Evolutionary conservation across 345 rosid species (phyloP), one percentile per base, ranked within the genome.

Genomic region (Eucalyptus marginata): DNA sequence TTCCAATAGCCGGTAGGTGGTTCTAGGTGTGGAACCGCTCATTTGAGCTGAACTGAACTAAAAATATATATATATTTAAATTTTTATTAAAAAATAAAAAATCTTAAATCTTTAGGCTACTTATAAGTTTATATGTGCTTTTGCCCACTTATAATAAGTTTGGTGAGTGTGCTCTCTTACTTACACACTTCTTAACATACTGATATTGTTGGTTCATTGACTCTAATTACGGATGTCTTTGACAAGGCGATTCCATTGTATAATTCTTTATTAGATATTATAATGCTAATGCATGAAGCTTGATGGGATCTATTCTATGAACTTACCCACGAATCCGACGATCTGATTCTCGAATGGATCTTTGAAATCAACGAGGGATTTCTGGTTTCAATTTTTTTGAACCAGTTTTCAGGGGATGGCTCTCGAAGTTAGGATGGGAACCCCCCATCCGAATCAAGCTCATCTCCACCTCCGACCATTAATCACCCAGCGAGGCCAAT

Each of bases 211-310:
- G 3, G 13, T 56, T 56, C 1, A 56, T 22, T 0, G 3, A 10
- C 13, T 56, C 29, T 1, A 56, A 56, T 0, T 24, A 5, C 0
- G 0, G 9, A 5, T 9, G 0, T 56, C 1, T 54, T 54, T 7
- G 10, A 20, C 1, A 0, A 3, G 5, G 4, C 1, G 6, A 56
- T 56, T 56, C 0, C 3, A 5, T 56, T 0, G 0, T 4, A 3
- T 24, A 56, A 56, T 56, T 56, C 1, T 24, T 56, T 56, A 22
- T 7, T 54, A 22, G 4, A 8, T 54, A 8, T 54, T 20, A 20
- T 10, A 54, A 7, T 17, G 2, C 1, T 51, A 18, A 6, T 0
- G 8, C 4, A 18, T 54, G 8, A 54, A 18, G 5, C 12, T 56
- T 8, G 29, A 10, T 56, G 1, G 12, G 1, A 56, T 22, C 1